Evolutionary conservation across 2,329 filamentous ascomycete genomes (phyloP), one percentile per base, ranked within the genome.

Genomic region (Dactylellina leptospora): DNA sequence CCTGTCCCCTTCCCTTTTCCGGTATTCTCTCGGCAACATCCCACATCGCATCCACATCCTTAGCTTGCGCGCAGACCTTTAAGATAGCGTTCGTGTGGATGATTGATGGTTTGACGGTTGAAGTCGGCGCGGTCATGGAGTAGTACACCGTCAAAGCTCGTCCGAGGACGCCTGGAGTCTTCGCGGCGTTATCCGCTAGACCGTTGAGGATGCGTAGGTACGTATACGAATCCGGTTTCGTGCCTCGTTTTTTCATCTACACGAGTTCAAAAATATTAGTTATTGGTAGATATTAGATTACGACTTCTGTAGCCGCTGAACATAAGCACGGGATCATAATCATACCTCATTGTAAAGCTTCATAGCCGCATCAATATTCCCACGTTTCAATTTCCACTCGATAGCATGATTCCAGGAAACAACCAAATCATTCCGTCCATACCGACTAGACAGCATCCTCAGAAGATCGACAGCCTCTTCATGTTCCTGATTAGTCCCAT

Each of bases 321-420:
- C n/a, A n/a, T n/a, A n/a, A n/a, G n/a, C n/a, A n/a, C n/a, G n/a
- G n/a, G n/a, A n/a, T n/a, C n/a, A n/a, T n/a, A n/a, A n/a, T n/a
- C n/a, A 74, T 79, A 90, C 90, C 79, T 97, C 93, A 79, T 97
- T 96, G 81, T 88, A 97, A n/a, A 92, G 82, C 80, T 90, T 92
- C 64, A 96, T 81, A 16, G 90, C 93, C 18, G 83, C 81, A 70
- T 84, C 83, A 30, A 92, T 79, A 55, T 84, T 84, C 42, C 85
- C 82, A 22, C 86, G 82, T 42, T 84, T 80, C 79, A 97, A 81
- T 73, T 86, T 83, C 79, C 92, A 87, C 64, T 88, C 85, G 63
- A 99, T 88, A 45, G 96, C 80, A 77, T 90, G 86, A 80, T 97
- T 97, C 93, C 93, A 99, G 68, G 90, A 88, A 66, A 96, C 92